Percentiles rank a stretch among this genome's conserved stretches.
Evolutionary conservation across 2,329 filamentous ascomycete species (phyloP).

Genomic region (Xylariaceae sp.): DNA sequence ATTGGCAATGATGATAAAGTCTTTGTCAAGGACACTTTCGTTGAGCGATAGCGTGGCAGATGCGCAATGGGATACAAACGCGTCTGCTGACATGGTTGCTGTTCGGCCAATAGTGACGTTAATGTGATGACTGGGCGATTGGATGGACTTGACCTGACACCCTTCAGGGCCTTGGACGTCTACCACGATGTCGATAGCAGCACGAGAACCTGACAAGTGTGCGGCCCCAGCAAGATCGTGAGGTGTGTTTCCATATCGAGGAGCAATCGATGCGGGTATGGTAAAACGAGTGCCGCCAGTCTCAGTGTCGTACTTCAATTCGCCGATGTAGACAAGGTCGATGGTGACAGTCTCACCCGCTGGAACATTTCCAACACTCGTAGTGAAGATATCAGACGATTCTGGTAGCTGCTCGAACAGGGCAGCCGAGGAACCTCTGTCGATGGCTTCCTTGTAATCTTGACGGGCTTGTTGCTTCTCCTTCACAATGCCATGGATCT

Average conservation of each 20-base stretch:
- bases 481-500: slow-evolving; percentile 12
- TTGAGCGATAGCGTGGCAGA: slow-evolving; percentile 14
- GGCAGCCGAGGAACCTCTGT: slow-evolving; percentile 2
- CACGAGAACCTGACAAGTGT: neutral
- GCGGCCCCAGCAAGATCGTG: neutral
- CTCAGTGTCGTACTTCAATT: slow-evolving; percentile 13
- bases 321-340: slow-evolving; percentile 15
- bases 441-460: slow-evolving; percentile 10
- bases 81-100: slow-evolving; percentile 7
- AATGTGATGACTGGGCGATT: slow-evolving; percentile 15
- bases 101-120: slow-evolving; percentile 13
- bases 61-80: slow-evolving; percentile 6
- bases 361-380: slow-evolving; percentile 11
- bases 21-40: slow-evolving; percentile 2
- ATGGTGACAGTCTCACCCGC: slow-evolving; percentile 5
- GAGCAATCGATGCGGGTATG: slow-evolving; percentile 16
- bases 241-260: slow-evolving; percentile 11
- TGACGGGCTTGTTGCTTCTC: slow-evolving; percentile 14
- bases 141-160: slow-evolving; percentile 10
- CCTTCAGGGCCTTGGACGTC: slow-evolving; percentile 14
- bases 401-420: slow-evolving; percentile 15
- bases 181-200: slow-evolving; percentile 5
- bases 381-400: slow-evolving; percentile 14
- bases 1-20: slow-evolving; percentile 13
- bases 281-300: slow-evolving; percentile 14